Percentiles rank a stretch among this genome's conserved stretches.
These are phyloP conservation scores for Tinospora cordifolia DNA, from an alignment of 164 flowering plant genomes.

Conservation along the genomic window DNA sequence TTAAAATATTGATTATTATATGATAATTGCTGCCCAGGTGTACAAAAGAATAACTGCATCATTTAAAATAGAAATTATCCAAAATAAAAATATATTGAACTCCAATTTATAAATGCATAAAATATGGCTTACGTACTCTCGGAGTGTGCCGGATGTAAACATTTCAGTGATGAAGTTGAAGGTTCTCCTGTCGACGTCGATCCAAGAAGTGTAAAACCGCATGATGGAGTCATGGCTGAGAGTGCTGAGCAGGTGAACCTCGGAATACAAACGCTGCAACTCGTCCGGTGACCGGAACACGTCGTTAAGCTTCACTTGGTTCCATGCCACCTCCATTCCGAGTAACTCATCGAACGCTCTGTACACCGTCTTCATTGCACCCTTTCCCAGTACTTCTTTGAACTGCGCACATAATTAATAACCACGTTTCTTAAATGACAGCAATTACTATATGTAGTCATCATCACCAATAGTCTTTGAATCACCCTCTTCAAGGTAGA, in stretches of 20 bases:
- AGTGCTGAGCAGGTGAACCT: conserved; percentile 76
- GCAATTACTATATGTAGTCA: too few relatives aligned
- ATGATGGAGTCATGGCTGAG: conserved; percentile 74
- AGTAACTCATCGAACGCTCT: conserved; percentile 67
- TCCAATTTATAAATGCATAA: too few relatives aligned
- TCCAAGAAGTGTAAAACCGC: conserved; percentile 58
- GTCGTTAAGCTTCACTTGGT: conserved; percentile 53
- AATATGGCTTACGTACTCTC: conserved; percentile 58
- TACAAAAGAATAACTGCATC: too few relatives aligned
- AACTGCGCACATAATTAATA: conserved; percentile 32
- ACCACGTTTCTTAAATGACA: not conserved
- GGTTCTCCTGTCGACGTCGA: conserved; percentile 45
- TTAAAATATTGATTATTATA: too few relatives aligned
- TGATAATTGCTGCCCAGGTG: too few relatives aligned
- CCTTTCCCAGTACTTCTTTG: conserved; percentile 72
- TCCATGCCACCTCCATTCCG: conserved; percentile 96
- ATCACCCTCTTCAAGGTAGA: too few relatives aligned
- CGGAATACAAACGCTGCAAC: conserved; percentile 68
- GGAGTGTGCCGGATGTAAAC: conserved; percentile 87
- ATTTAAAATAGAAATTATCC: too few relatives aligned
- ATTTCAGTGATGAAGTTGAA: conserved; percentile 95
- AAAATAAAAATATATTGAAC: too few relatives aligned
- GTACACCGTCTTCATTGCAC: conserved; percentile 81
- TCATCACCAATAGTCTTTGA: too few relatives aligned
- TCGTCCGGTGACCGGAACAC: conserved; percentile 62